Evolutionary conservation across 2,329 filamentous ascomycete genomes (phyloP).

Genomic region (Bipolaris zeicola): DNA sequence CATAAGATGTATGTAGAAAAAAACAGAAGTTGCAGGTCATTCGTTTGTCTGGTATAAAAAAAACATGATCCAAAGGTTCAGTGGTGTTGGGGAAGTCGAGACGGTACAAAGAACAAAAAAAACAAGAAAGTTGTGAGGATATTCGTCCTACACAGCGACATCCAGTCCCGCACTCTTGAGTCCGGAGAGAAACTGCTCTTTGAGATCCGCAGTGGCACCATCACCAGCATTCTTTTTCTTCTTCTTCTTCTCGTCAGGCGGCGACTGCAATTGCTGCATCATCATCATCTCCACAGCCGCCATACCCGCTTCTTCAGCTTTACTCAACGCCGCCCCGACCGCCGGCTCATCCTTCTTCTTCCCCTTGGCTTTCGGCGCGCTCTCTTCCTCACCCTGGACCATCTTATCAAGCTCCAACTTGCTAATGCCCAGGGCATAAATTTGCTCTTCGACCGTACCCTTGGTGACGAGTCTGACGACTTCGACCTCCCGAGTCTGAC

Average conservation of each 20-base stretch:
- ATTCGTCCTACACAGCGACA: conserved; percentile 22
- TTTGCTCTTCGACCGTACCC: conserved; percentile 89
- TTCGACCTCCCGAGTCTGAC: conserved; percentile 88
- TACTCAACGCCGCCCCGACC: conserved; percentile 37
- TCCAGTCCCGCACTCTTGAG: conserved; percentile 52
- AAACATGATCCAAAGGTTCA: too few species aligned
- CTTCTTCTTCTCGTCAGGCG: conserved; percentile 8
- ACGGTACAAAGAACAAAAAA: not conserved
- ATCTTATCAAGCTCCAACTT: conserved; percentile 88
- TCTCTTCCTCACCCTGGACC: conserved; percentile 66
- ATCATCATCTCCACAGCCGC: conserved; percentile 50
- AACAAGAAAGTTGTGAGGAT: not conserved
- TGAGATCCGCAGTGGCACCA: conserved; percentile 37
- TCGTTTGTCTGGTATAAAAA: too few species aligned
- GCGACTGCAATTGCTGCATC: conserved; percentile 36
- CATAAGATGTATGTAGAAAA: too few species aligned
- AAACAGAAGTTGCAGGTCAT: too few species aligned
- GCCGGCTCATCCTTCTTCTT: conserved; percentile 26
- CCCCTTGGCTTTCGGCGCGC: conserved; percentile 28
- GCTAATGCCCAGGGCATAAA: conserved; percentile 86
- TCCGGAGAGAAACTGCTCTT: conserved; percentile 50
- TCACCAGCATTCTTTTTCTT: not conserved
- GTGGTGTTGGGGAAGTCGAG: too few species aligned
- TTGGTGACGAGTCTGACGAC: conserved; percentile 82
- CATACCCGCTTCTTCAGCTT: conserved; percentile 42